These are phyloP conservation scores for Petunia axillaris DNA, from an alignment of 257 asterid genomes.

Conservation along the genomic window DNA sequence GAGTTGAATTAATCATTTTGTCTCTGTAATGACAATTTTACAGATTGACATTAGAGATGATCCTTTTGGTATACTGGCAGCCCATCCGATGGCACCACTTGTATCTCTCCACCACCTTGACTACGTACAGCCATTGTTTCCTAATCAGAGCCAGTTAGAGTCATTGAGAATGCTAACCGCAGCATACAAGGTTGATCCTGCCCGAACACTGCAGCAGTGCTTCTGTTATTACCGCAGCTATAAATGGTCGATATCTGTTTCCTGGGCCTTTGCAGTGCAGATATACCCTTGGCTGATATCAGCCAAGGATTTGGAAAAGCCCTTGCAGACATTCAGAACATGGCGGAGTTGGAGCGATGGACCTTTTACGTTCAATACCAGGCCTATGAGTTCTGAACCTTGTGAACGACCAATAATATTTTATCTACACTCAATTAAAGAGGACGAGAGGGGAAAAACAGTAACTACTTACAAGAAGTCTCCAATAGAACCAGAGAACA, in stretches of 20 bases:
- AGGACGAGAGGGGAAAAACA: slow-evolving; percentile 32
- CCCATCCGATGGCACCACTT: slow-evolving; percentile 80
- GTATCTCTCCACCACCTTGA: slow-evolving; percentile 93
- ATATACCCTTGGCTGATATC: slow-evolving; percentile 56
- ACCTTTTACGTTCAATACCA: slow-evolving; percentile 85
- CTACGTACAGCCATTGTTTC: slow-evolving; percentile 59
- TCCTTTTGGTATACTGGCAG: slow-evolving; percentile 76
- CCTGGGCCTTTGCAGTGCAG: slow-evolving; percentile 87
- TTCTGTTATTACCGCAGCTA: slow-evolving; percentile 55
- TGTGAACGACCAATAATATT: slow-evolving; percentile 63
- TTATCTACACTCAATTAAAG: slow-evolving; percentile 45
- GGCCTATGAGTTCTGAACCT: slow-evolving; percentile 57
- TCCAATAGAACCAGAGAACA: slow-evolving; percentile 20
- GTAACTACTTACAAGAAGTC: slow-evolving; percentile 54
- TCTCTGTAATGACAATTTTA: slow-evolving; percentile 7
- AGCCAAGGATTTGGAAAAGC: slow-evolving; percentile 65
- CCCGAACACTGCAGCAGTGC: slow-evolving; percentile 66
- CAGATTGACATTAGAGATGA: slow-evolving; percentile 86
- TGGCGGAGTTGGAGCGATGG: slow-evolving; percentile 67
- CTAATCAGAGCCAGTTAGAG: slow-evolving; percentile 55
- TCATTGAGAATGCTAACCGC: slow-evolving; percentile 52
- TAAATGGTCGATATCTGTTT: slow-evolving; percentile 79
- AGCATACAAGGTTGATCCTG: slow-evolving; percentile 65
- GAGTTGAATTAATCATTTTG: not conserved
- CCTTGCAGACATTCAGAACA: slow-evolving; percentile 74